Base-by-base conservation (phyloP, 441 rosid genomes). In the Corymbia calophylla region DNA sequence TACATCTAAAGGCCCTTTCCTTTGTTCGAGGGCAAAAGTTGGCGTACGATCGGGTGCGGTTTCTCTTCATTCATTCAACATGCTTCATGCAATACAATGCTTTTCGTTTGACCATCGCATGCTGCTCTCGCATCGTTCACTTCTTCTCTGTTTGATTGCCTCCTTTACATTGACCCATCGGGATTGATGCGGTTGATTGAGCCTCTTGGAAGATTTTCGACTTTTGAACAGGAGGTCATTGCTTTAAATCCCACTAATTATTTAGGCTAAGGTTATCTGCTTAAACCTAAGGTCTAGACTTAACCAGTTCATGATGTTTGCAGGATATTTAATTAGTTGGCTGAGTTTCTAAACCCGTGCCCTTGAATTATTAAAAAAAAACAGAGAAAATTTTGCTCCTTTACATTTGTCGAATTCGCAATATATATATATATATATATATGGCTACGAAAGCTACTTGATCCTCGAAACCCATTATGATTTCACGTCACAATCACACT, bases 291-390 rank as follows among this genome's bases (percentile, higher is more conserved):
- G 11, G 1, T 16, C 73, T 16, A 64, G 39, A 64, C 0, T 64
- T n/a, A n/a, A 64, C 5, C 5, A 0, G 9, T n/a, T n/a, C 31
- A 64, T 16, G 39, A 4, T 1, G 21, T 31, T 64, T 8, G 21
- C 10, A 64, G 4, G 73, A 5, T 8, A 8, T n/a, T 64, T n/a
- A 64, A 9, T n/a, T 14, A 64, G 39, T n/a, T 6, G 10, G 39
- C 18, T 1, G 1, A 5, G 9, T 64, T n/a, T 64, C 18, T 0
- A 32, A 5, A 64, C 21, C 21, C 0, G 1, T 16, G 21, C 39
- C 8, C 19, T 4, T 8, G 4, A 64, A 64, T 64, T 64, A 64
- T 7, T 8, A 7, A 64, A 16, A 64, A 17, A n/a, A 1, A n/a
- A 39, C 5, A 39, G 44, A 39, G 44, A 39, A 39, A 64, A 60